Evolutionary conservation across 179 eudicot species (phyloP).

Genomic region (Silene coronaria): DNA sequence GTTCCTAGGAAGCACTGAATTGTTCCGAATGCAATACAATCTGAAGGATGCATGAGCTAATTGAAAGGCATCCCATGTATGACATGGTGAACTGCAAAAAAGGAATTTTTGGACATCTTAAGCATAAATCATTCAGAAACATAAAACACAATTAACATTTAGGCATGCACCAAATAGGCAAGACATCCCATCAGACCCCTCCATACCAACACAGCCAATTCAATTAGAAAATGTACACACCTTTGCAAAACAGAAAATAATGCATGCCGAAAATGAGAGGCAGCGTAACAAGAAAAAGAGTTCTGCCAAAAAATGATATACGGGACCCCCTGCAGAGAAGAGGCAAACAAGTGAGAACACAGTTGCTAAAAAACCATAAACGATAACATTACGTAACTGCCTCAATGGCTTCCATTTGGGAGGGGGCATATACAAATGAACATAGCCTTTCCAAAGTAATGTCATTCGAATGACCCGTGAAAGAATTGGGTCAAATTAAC

Average conservation of each 20-base stretch:
- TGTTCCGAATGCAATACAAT: conserved; percentile 64
- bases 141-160: neutral
- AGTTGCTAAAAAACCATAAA: conserved; percentile 2
- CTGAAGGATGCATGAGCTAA: conserved; percentile 83
- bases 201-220: neutral
- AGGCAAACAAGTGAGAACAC: conserved; percentile 7
- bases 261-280: conserved; percentile 85
- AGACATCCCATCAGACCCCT: neutral
- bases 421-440: neutral
- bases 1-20: conserved; percentile 43
- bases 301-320: conserved; percentile 81
- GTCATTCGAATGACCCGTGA: neutral
- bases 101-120: neutral
- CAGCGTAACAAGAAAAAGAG: conserved; percentile 57
- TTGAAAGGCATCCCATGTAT: conserved; percentile 92
- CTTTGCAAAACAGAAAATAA: conserved; percentile 83
- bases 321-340: conserved; percentile 71
- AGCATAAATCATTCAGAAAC: conserved; percentile 8
- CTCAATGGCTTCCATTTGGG: neutral
- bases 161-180: conserved; percentile 4
- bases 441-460: neutral
- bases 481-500: neutral
- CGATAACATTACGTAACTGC: neutral
- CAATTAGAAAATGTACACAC: conserved; percentile 29
- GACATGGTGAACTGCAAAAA: conserved; percentile 76